Evolutionary conservation across 768 basidiomycete species (phyloP).

Genomic region (Mycena capillaripes): DNA sequence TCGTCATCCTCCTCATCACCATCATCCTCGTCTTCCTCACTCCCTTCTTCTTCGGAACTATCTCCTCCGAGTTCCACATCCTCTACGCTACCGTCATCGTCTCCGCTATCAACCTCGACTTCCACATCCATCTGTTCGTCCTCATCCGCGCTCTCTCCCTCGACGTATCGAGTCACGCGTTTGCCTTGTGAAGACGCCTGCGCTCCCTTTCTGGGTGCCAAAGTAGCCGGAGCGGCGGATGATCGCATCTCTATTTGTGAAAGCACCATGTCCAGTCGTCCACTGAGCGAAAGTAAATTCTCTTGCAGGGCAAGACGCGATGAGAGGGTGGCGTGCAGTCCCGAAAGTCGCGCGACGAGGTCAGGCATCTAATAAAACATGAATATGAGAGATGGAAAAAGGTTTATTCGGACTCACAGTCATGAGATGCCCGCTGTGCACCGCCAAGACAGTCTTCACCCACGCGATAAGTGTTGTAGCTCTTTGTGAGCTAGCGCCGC

Average conservation of each 20-base stretch:
- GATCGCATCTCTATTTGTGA: constrained; percentile 94
- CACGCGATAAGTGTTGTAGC: constrained; percentile 78
- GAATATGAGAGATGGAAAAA: constrained; percentile 11
- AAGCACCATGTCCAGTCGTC: constrained; percentile 93
- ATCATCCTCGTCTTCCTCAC: constrained; percentile 58
- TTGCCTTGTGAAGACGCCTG: constrained; percentile 51
- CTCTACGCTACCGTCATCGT: constrained; percentile 83
- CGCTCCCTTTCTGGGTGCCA: constrained; percentile 58
- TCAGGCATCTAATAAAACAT: constrained; percentile 83
- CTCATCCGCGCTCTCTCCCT: constrained; percentile 85
- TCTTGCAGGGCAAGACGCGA: constrained; percentile 87
- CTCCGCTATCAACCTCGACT: constrained; percentile 72
- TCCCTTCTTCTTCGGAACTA: constrained; percentile 66
- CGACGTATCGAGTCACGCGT: constrained; percentile 71
- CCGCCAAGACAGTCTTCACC: constrained; percentile 85
- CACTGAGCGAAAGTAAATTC: constrained; percentile 86
- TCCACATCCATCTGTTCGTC: constrained; percentile 71
- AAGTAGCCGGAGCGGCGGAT: constrained; percentile 72
- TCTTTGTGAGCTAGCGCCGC: constrained; percentile 84
- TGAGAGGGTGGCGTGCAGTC: constrained; percentile 85
- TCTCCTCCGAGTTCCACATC: constrained; percentile 82
- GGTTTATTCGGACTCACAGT: constrained; percentile 71
- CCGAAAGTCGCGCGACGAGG: constrained; percentile 87
- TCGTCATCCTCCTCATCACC: constrained; percentile 60
- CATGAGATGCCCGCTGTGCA: constrained; percentile 94